Evolutionary conservation across 164 flowering plant species (phyloP), one percentile per base, ranked within the genome.

Genomic region (Saururus chinensis): DNA sequence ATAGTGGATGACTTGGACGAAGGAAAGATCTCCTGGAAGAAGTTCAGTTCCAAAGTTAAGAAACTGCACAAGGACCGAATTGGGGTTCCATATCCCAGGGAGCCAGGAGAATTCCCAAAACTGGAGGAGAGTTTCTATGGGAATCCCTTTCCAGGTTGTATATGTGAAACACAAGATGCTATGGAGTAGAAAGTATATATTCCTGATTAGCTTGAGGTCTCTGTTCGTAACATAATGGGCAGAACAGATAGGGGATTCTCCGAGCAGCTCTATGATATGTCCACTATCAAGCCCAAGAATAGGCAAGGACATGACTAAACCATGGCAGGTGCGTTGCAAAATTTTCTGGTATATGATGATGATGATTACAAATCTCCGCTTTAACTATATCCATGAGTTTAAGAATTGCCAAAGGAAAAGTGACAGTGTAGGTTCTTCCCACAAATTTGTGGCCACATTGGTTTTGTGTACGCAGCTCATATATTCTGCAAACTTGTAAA

Each of bases 101-200:
- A 87, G 75, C 72, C 91, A 19, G 96, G 99, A 55, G 99, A 95
- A 68, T 83, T 89, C 63, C 97, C 99, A 9, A 95, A 89, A 75
- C 72, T 91, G 59, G 99, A 95, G 77, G 99, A 95, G 70, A 91
- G 96, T 62, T 95, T 95, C 70, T 91, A 85, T 62, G 95, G 97
- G 25, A 95, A 95, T 68, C 96, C 99, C 9, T 76, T 83, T 40
- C 99, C 99, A 11, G 99, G 96, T 58, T 95, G 99, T 66, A 84
- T 95, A 40, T 95, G 99, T 60, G 96, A 88, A 73, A 75, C 52
- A 64, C 53, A 60, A 65, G 37, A 24, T 55, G 25, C 4, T 30
- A 24, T 13, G 17, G 49, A 45, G 49, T 45, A 12, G 7, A 24
- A 55, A 23, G 19, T 24, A 13, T 24, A 30, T 12, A 23, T 9